Evolutionary conservation across 139 green algal genomes (phyloP).

Genomic region (Nannochloris sp.): DNA sequence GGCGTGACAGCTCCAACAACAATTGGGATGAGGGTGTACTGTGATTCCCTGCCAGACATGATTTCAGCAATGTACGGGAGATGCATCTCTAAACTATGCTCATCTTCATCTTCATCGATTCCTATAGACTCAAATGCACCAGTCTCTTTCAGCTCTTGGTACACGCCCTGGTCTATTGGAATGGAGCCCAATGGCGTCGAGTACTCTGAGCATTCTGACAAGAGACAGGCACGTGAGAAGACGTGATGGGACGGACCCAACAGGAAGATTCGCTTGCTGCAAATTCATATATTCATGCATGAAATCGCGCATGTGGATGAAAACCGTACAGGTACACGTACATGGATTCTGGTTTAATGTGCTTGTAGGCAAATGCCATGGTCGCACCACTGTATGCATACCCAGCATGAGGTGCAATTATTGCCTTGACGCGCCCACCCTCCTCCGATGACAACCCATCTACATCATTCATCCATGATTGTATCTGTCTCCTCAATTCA

Average conservation of each 20-base stretch:
- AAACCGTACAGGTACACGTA: slow-evolving; percentile 30
- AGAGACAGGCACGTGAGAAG: slow-evolving; percentile 62
- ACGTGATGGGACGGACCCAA: slow-evolving; percentile 86
- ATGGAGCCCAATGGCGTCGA: slow-evolving; percentile 76
- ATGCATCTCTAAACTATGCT: slow-evolving; percentile 95
- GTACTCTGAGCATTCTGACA: slow-evolving; percentile 58
- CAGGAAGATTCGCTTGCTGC: slow-evolving; percentile 72
- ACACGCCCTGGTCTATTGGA: slow-evolving; percentile 70
- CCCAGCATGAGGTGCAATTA: slow-evolving; percentile 75
- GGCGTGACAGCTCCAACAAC: slow-evolving; percentile 77
- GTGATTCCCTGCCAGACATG: slow-evolving; percentile 26
- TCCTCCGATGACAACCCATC: background rate
- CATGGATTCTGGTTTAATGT: slow-evolving; percentile 58
- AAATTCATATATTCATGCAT: background rate
- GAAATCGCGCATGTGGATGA: too few relatives aligned
- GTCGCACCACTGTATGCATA: slow-evolving; percentile 78
- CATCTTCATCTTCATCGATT: slow-evolving; percentile 73
- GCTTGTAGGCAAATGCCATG: slow-evolving; percentile 69
- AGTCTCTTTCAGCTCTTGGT: slow-evolving; percentile 54
- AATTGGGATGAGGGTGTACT: slow-evolving; percentile 84
- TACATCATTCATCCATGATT: background rate
- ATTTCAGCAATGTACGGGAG: slow-evolving; percentile 73
- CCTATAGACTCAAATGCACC: slow-evolving; percentile 72
- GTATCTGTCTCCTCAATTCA: background rate
- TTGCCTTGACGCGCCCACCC: slow-evolving; percentile 29